A percentile compares a stretch with the other conserved stretches of the same genome.
Evolutionary conservation across 441 rosid species (phyloP).

Genomic region (Cnidoscolus chayamansa): DNA sequence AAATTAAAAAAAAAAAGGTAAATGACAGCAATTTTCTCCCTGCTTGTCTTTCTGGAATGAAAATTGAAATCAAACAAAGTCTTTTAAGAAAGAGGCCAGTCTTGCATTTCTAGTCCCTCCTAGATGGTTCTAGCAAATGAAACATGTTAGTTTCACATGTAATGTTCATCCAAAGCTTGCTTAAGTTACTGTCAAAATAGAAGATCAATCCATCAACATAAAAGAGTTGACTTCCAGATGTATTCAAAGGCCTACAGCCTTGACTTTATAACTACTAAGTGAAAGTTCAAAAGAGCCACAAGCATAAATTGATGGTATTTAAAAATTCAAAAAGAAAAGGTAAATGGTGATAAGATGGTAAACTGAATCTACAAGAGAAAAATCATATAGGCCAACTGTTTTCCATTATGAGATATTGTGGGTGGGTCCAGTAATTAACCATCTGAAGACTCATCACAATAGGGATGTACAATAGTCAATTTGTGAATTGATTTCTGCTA

Average conservation of each 20-base stretch:
- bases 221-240: neutral
- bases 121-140: neutral
- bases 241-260: neutral
- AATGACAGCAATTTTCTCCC: neutral
- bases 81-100: neutral
- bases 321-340: neutral
- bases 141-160: neutral
- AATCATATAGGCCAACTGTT: neutral
- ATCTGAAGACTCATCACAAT: neutral
- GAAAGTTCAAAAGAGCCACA: neutral
- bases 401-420: neutral
- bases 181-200: neutral
- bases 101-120: neutral
- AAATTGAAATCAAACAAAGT: neutral
- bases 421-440: neutral
- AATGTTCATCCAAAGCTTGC: neutral
- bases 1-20: neutral
- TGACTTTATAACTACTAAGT: neutral
- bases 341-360: neutral
- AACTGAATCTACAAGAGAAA: neutral
- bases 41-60: neutral
- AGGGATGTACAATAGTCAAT: neutral
- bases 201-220: neutral
- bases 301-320: neutral
- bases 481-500: neutral